Percentiles rank a stretch among this genome's conserved stretches.
Evolutionary conservation across 306 rosid genomes (phyloP).

Genomic region (Quercus dentata): DNA sequence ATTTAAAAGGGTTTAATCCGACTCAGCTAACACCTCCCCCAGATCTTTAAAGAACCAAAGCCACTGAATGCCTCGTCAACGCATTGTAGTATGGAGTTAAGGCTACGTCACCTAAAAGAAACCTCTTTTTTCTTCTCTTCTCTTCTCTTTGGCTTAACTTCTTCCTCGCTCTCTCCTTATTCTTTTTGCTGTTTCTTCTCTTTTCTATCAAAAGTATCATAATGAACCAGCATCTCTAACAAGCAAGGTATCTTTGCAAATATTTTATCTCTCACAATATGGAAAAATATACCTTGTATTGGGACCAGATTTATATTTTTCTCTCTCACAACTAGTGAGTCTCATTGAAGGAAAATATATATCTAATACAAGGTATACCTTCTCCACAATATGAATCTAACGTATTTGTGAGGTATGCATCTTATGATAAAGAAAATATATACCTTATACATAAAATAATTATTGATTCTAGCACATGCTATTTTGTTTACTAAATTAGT

Average conservation of each 20-base stretch:
- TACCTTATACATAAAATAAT: too few species aligned
- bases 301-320: fast-evolving
- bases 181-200: background rate
- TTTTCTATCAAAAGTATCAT: background rate
- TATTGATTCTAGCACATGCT: too few species aligned
- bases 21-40: background rate
- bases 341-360: too few species aligned
- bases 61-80: background rate
- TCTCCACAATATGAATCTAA: too few species aligned
- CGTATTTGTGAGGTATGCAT: too few species aligned
- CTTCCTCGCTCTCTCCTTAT: background rate
- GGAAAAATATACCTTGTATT: fast-evolving
- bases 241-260: background rate
- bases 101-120: background rate
- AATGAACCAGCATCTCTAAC: background rate
- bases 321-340: too few species aligned
- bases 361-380: too few species aligned
- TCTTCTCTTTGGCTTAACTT: background rate
- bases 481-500: too few species aligned
- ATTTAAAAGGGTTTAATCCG: background rate
- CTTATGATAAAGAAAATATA: too few species aligned
- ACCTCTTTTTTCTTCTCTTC: background rate
- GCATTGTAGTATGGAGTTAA: background rate
- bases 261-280: too few species aligned
- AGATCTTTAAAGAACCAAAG: background rate